A percentile compares a stretch with the other conserved stretches of the same genome.
phyloP scores from a whole-genome alignment of 2,329 filamentous ascomycete species.

The Cryphonectria radicalis region DNA sequence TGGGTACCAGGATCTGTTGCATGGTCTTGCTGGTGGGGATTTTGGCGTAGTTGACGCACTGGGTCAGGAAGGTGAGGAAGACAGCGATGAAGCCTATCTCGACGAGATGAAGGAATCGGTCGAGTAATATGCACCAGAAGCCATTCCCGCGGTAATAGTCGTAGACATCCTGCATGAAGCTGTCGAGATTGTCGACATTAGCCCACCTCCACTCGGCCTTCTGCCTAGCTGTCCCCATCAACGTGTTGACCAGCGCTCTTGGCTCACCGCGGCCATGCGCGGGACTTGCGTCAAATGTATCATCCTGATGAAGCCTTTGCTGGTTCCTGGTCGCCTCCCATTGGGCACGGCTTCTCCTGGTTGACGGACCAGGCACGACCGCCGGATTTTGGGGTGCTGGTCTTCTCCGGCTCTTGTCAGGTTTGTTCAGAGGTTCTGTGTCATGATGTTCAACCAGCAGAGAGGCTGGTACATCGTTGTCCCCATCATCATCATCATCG shows the following conservation, averaged over 20 bases:
- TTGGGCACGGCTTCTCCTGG: conserved; percentile 51
- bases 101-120: conserved; percentile 71
- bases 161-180: conserved; percentile 84
- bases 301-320: conserved; percentile 53
- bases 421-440: conserved; percentile 29
- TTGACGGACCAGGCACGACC: conserved; percentile 47
- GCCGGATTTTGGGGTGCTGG: conserved; percentile 33
- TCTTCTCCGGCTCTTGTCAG: conserved; percentile 32
- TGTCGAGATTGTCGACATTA: conserved; percentile 87
- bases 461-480: conserved; percentile 68
- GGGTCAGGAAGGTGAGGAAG: conserved; percentile 81
- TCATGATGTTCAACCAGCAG: conserved; percentile 61
- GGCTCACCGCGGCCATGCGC: conserved; percentile 35
- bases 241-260: conserved; percentile 35
- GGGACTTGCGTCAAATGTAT: conserved; percentile 33
- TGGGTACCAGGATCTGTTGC: conserved; percentile 63
- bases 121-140: conserved; percentile 81
- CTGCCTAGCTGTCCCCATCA: conserved; percentile 58
- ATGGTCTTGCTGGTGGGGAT: conserved; percentile 67
- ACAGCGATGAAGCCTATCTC: conserved; percentile 82
- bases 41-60: conserved; percentile 81
- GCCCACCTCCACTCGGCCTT: conserved; percentile 92
- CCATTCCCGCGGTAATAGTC: conserved; percentile 84
- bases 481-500: conserved; percentile 58
- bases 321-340: conserved; percentile 60